Base-by-base conservation (phyloP, 441 rosid species). In the Populus tomentosa region DNA sequence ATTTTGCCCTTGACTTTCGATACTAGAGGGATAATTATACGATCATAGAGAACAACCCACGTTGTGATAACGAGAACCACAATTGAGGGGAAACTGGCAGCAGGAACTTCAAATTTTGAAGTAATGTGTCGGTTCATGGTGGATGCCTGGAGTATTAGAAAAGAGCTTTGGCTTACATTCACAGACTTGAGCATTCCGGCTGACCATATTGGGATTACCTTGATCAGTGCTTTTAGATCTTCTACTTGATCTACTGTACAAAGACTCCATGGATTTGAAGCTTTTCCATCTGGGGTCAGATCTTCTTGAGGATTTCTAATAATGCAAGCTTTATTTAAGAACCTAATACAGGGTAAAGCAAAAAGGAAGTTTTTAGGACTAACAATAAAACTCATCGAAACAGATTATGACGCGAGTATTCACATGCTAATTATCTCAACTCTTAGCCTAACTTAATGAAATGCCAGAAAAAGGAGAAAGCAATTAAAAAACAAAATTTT, bases 271-370 rank as follows among this genome's bases (percentile, higher is more conserved):
- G 84, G 85, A 63, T 84, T 76, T 53, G 70, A 38, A 63, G 85
- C 74, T 16, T 61, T 74, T 63, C 74, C 82, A 16, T 85, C 87
- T n/a, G 75, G 26, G 11, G 73, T 71, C 69, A 83, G 56, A 56
- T 82, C 86, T 53, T 85, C 78, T 30, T 73, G 18, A 6, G 82
- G 82, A 70, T 84, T 72, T 61, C 63, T 75, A 28, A 73, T 71
- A n/a, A 62, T 80, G 40, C 94, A 90, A 40, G 90, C 90, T 78
- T 86, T 88, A 78, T 93, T 90, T 53, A 92, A 82, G 76, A 76
- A 85, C 87, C 95, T 92, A 75, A 5, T 40, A 3, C 32, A 75
- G 24, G 61, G 61, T 46, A 53, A 5, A 18, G 61, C n/a, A 53
- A 53, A 53, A 6, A 6, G 3, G 7, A 53, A 46, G 56, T 14